Percentiles rank a stretch among this genome's conserved stretches.
Conservation (phyloP, 73 alveolate species). For the Paramecium octaurelia region DNA sequence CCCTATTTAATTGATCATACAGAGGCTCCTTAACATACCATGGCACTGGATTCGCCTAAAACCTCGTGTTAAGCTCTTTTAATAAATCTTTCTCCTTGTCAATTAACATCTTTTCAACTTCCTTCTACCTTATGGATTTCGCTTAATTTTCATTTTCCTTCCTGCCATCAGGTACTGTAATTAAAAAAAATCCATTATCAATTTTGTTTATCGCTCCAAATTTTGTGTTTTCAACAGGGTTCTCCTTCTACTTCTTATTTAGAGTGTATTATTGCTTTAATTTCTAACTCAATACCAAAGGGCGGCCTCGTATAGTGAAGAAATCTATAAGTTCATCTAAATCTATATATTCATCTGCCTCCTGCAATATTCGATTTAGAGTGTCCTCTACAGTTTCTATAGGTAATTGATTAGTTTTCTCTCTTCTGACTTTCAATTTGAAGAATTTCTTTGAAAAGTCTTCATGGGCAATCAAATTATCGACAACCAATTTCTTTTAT, state of each 20-base stretch:
- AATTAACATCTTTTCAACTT: slow-evolving; percentile 23
- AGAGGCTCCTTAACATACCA: slow-evolving; percentile 45
- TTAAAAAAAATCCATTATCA: not conserved
- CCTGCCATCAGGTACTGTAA: not conserved
- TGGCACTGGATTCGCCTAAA: slow-evolving; percentile 5
- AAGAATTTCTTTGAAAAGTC: not conserved
- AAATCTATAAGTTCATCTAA: slow-evolving; percentile 37
- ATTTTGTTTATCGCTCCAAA: slow-evolving; percentile 32
- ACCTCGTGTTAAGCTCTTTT: not conserved
- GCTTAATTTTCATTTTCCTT: not conserved
- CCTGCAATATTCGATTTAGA: not conserved
- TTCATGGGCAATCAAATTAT: not conserved
- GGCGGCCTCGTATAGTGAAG: slow-evolving; percentile 26
- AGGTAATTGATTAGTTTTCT: not conserved
- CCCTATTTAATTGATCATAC: slow-evolving; percentile 18
- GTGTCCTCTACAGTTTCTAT: slow-evolving; percentile 24
- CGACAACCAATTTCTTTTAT: not conserved
- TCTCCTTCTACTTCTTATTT: not conserved
- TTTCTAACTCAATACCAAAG: not conserved
- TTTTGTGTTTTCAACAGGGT: not conserved
- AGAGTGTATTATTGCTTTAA: not conserved
- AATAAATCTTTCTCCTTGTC: slow-evolving; percentile 14
- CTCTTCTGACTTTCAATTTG: not conserved
- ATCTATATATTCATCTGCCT: slow-evolving; percentile 20
- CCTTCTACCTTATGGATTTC: not conserved